Base-by-base conservation (phyloP, 2,329 filamentous ascomycete species). In the Fusarium longipes region DNA sequence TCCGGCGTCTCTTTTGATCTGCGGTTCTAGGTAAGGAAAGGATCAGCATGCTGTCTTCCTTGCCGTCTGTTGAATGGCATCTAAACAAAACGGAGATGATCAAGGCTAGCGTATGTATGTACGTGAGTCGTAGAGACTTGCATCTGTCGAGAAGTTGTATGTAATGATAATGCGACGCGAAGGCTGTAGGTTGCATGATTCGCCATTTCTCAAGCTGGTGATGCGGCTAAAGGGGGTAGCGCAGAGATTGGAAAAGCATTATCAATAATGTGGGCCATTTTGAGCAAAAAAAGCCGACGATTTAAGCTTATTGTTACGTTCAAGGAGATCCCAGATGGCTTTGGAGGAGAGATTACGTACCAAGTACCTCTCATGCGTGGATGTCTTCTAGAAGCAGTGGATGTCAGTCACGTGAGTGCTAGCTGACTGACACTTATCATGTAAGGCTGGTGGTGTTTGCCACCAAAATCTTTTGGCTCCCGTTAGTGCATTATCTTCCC, bases 271-370 rank as follows among this genome's bases (percentile, higher is more conserved):
- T 72, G 68, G 65, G 49, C 27, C 66, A 2, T 25, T 6, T n/a
- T 45, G 45, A 59, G 32, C n/a, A 42, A 49, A 18, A 32, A 56
- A 65, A 59, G 68, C 61, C 52, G 70, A 70, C 55, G 63, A 73
- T 72, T 72, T 72, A 72, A 72, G 70, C 70, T 72, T 72, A 72
- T 72, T 72, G 58, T 71, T 49, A 60, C 45, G 57, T 68, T 65
- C 51, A 33, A 56, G 52, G 58, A 64, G 70, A 68, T 60, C 67
- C 58, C 43, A 65, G 47, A 29, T 44, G 36, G 58, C 58, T 50
- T 54, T 54, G 57, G 62, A 71, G 47, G 59, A 35, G 20, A 53
- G 43, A 53, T 72, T 72, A 72, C 70, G 70, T 72, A 72, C 60
- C 54, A 70, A 56, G 67, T 72, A 72, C 57, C 68, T 65, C 40